Percentiles rank a stretch among this genome's conserved stretches.
Conservation (phyloP, 177 flowering plant species). For the Vitis hybrid region DNA sequence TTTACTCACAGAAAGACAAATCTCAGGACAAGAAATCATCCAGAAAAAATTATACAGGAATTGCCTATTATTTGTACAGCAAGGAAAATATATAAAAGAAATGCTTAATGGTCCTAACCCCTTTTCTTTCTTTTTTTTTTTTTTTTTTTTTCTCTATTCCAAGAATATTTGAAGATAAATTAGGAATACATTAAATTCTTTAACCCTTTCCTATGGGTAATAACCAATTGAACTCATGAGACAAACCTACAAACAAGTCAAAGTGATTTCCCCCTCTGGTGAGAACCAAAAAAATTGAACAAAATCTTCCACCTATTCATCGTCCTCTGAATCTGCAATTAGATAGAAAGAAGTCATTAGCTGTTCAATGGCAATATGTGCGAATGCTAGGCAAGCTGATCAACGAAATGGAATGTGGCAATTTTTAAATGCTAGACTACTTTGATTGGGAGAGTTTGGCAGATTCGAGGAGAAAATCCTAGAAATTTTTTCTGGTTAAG, state of each 20-base stretch:
- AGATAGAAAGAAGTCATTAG: neutral
- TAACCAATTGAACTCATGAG: constrained; percentile 1
- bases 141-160: constrained; percentile 7
- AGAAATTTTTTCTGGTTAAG: neutral
- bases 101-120: constrained; percentile 16
- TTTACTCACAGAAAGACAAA: constrained; percentile 1
- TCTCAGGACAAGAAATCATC: neutral
- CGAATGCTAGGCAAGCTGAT: neutral
- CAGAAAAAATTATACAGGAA: constrained; percentile 24
- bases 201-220: constrained; percentile 8
- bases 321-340: constrained; percentile 55
- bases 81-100: constrained; percentile 2
- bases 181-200: constrained; percentile 1
- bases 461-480: neutral
- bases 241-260: constrained; percentile 14
- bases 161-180: constrained; percentile 4
- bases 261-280: neutral
- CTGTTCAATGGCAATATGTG: neutral
- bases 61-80: constrained; percentile 23
- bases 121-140: neutral
- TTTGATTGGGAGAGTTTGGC: neutral
- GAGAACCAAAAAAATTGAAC: constrained; percentile 2
- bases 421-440: neutral
- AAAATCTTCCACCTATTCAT: constrained; percentile 30
- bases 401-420: too few species aligned